These are phyloP conservation scores for Claviceps paspali DNA, from an alignment of 2,329 filamentous ascomycete species.

Conservation along the genomic window DNA sequence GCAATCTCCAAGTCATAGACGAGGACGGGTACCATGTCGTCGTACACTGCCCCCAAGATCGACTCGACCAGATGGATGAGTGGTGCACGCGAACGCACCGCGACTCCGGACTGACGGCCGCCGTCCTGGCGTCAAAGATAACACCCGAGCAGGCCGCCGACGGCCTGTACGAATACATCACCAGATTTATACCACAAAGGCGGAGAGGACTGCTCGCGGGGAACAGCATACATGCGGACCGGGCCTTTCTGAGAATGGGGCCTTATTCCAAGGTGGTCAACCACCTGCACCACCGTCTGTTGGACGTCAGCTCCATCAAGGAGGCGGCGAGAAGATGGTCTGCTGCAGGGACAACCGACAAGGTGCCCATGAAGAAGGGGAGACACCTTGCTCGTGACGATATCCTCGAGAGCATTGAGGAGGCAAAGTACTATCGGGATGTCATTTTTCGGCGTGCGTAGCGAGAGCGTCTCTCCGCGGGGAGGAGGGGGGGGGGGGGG, in stretches of 20 bases:
- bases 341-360: conserved; percentile 25
- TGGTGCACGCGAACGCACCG: conserved; percentile 80
- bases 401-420: conserved; percentile 87
- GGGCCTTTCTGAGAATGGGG: conserved; percentile 57
- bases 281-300: conserved; percentile 74
- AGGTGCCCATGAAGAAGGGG: conserved; percentile 56
- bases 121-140: conserved; percentile 57
- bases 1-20: conserved; percentile 61
- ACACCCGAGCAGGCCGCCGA: conserved; percentile 58
- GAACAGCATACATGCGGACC: conserved; percentile 86
- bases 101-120: conserved; percentile 63
- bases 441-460: conserved; percentile 41
- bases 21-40: conserved; percentile 63
- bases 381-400: conserved; percentile 75
- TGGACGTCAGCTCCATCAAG: conserved; percentile 87
- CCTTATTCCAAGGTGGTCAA: conserved; percentile 62
- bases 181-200: conserved; percentile 49
- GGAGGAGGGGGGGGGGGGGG: too few relatives aligned
- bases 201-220: conserved; percentile 65
- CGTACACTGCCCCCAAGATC: conserved; percentile 55
- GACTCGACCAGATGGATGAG: conserved; percentile 65
- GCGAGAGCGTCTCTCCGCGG: too few relatives aligned
- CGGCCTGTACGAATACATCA: conserved; percentile 64
- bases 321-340: conserved; percentile 80
- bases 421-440: conserved; percentile 71